A percentile compares a stretch with the other conserved stretches of the same genome.
Evolutionary conservation across 805 yeast species (phyloP).

Genomic region (Pichia insulana): DNA sequence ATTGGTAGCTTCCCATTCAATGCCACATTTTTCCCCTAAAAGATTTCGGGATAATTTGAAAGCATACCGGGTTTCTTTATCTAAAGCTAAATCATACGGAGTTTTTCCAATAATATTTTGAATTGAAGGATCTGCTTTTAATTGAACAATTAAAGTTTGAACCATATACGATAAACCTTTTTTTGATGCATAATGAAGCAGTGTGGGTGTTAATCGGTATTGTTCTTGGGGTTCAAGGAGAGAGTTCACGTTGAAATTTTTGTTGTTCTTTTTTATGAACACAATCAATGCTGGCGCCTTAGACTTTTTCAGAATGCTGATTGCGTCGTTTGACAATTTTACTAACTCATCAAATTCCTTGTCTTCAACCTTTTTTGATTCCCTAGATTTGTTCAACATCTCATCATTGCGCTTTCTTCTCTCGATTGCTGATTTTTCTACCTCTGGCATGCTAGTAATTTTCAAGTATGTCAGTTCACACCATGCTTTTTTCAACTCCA

Average conservation of each 20-base stretch:
- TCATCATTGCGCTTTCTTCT: constrained; percentile 25
- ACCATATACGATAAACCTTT: constrained; percentile 63
- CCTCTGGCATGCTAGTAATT: constrained; percentile 46
- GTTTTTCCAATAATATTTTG: constrained; percentile 48
- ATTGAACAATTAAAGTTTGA: constrained; percentile 46
- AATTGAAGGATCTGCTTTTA: constrained; percentile 65
- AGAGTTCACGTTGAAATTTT: constrained; percentile 39
- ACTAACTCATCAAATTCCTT: constrained; percentile 29
- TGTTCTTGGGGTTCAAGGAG: constrained; percentile 45
- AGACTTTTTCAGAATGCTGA: constrained; percentile 56
- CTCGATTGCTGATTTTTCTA: constrained; percentile 25
- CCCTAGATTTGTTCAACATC: constrained; percentile 21
- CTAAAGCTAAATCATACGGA: constrained; percentile 57
- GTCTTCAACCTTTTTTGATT: constrained; percentile 11
- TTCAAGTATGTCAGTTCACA: constrained; percentile 56
- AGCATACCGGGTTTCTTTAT: constrained; percentile 36
- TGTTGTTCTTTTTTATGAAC: constrained; percentile 49
- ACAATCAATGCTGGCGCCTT: constrained; percentile 66
- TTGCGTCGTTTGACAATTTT: constrained; percentile 47
- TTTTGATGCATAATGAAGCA: constrained; percentile 70
- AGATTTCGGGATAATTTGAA: constrained; percentile 62
- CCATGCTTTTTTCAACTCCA: constrained; percentile 83
- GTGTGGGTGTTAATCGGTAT: constrained; percentile 54
- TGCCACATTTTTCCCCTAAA: constrained; percentile 60
- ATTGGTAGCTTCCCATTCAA: constrained; percentile 55